These are phyloP conservation scores for Hypoxylon sp. DNA, from an alignment of 2,329 filamentous ascomycete species.

Conservation along the genomic window DNA sequence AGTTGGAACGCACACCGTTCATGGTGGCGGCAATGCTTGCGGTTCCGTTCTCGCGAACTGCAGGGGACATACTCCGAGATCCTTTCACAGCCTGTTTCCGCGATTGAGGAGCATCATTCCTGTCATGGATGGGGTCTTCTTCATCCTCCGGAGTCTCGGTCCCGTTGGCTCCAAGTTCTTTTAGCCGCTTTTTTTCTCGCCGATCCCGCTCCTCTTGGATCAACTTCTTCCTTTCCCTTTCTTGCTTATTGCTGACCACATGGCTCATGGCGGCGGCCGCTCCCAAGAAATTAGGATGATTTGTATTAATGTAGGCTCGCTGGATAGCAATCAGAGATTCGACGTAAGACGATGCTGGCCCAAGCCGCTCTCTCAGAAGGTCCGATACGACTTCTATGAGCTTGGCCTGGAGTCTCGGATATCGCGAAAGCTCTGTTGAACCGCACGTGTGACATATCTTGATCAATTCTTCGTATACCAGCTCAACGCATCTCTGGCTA, in stretches of 20 bases:
- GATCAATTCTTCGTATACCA: constrained; percentile 98
- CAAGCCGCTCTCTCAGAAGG: constrained; percentile 90
- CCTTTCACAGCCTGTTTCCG: constrained; percentile 74
- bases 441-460: constrained; percentile 99
- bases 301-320: constrained; percentile 98
- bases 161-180: constrained; percentile 87
- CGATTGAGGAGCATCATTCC: constrained; percentile 70
- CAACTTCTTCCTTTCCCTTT: constrained; percentile 86
- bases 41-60: constrained; percentile 77
- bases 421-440: constrained; percentile 91
- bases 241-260: constrained; percentile 94
- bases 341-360: constrained; percentile 90
- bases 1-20: constrained; percentile 75
- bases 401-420: constrained; percentile 93
- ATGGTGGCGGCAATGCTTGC: constrained; percentile 74
- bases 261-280: constrained; percentile 98
- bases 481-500: constrained; percentile 95
- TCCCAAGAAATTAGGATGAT: constrained; percentile 98
- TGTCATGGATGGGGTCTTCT: constrained; percentile 69
- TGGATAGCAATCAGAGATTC: constrained; percentile 98
- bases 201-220: constrained; percentile 88
- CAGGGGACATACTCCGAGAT: constrained; percentile 86
- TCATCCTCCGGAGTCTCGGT: constrained; percentile 78
- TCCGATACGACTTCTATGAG: constrained; percentile 99
- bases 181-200: constrained; percentile 84